A percentile compares a stretch with the other conserved stretches of the same genome.
Evolutionary conservation across 345 rosid species (phyloP).

Genomic region (Populus euphratica): DNA sequence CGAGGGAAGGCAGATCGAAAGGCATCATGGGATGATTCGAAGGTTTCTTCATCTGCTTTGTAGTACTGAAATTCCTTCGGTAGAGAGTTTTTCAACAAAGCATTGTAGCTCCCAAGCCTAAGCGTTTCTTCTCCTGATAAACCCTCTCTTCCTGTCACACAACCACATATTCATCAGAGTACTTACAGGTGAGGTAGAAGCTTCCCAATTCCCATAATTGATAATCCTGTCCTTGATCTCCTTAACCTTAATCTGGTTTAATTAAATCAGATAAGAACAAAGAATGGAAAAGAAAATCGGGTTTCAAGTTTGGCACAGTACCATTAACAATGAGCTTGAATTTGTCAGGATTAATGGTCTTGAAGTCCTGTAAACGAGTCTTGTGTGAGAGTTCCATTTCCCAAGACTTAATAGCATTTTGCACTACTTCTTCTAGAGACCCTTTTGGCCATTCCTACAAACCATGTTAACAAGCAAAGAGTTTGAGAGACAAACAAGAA

Average conservation of each 20-base stretch:
- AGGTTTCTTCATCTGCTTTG: slow-evolving; percentile 66
- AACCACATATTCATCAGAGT: too few relatives aligned
- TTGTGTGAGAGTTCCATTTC: slow-evolving; percentile 86
- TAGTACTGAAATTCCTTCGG: slow-evolving; percentile 58
- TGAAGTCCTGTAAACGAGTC: slow-evolving; percentile 59
- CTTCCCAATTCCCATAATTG: not conserved
- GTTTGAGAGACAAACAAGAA: not conserved
- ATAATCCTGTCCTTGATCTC: not conserved
- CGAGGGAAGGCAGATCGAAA: slow-evolving; percentile 65
- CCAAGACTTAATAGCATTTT: slow-evolving; percentile 82
- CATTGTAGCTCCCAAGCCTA: slow-evolving; percentile 62
- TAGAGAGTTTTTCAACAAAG: slow-evolving; percentile 54
- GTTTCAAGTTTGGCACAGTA: slow-evolving; percentile 11
- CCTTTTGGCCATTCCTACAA: slow-evolving; percentile 72
- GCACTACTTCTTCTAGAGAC: slow-evolving; percentile 71
- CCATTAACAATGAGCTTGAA: slow-evolving; percentile 78
- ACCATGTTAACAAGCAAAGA: not conserved
- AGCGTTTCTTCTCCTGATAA: slow-evolving; percentile 64
- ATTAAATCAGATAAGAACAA: not conserved
- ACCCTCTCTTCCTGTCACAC: slow-evolving; percentile 59
- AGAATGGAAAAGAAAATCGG: not conserved
- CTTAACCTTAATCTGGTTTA: not conserved
- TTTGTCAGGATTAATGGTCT: slow-evolving; percentile 61
- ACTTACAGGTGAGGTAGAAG: not conserved
- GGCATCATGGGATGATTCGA: slow-evolving; percentile 67